phyloP scores from a whole-genome alignment of 106 monocot genomes.

The Agapanthus africanus region DNA sequence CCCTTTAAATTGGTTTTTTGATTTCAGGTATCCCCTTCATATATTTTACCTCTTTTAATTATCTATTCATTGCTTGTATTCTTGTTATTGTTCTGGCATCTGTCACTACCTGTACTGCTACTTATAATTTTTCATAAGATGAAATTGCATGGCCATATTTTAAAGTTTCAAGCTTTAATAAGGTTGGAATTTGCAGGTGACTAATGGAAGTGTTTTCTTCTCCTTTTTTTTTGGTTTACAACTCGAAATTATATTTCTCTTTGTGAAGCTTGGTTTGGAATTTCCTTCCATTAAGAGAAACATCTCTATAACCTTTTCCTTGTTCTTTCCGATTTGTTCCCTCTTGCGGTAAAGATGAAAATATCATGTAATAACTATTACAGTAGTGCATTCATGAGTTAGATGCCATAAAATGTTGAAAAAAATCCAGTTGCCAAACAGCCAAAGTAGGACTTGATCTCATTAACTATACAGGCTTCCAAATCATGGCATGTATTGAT shows the following conservation, averaged over 20 bases:
- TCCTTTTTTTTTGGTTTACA: too few relatives aligned
- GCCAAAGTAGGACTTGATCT: neutral
- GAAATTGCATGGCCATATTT: neutral
- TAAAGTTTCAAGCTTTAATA: too few relatives aligned
- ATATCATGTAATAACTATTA: neutral
- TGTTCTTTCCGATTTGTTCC: neutral
- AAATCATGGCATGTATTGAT: too few relatives aligned
- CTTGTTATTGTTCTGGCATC: neutral
- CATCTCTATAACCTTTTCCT: neutral
- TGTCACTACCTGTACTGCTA: too few relatives aligned
- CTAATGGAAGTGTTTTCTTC: too few relatives aligned
- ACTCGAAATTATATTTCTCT: too few relatives aligned
- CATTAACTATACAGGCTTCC: neutral
- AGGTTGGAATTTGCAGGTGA: too few relatives aligned
- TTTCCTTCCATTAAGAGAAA: neutral
- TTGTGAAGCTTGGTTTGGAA: neutral
- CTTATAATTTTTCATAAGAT: too few relatives aligned
- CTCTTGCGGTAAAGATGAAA: neutral
- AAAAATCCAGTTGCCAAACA: neutral
- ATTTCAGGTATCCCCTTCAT: constrained; percentile 3
- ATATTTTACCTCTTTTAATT: neutral
- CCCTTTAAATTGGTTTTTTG: too few relatives aligned
- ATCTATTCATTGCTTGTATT: neutral
- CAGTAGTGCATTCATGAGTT: neutral
- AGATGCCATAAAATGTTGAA: neutral